Evolutionary conservation across 2,329 filamentous ascomycete species (phyloP).

Genomic region (Paramyrothecium roridum): DNA sequence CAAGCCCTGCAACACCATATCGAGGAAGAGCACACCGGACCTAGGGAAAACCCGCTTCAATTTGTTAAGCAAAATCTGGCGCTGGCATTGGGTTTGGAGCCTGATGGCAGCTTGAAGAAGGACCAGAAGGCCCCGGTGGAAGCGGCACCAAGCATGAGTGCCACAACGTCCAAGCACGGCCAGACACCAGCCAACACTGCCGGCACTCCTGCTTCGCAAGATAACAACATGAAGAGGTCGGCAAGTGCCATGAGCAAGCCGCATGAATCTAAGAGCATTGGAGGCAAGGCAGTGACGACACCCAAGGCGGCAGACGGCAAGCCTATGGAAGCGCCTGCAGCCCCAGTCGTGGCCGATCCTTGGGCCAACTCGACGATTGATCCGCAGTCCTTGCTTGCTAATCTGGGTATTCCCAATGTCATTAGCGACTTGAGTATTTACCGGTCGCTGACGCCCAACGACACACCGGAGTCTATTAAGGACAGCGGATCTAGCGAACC

Average conservation of each 20-base stretch:
- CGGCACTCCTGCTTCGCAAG: constrained; percentile 49
- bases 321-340: constrained; percentile 14
- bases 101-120: constrained; percentile 41
- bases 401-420: constrained; percentile 36
- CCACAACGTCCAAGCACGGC: constrained; percentile 43
- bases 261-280: constrained; percentile 25
- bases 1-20: constrained; percentile 51
- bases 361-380: constrained; percentile 48
- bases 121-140: constrained; percentile 21
- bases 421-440: constrained; percentile 53
- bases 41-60: constrained; percentile 50
- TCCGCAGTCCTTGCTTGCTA: constrained; percentile 37
- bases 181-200: constrained; percentile 41
- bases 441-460: constrained; percentile 55
- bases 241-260: constrained; percentile 41
- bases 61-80: constrained; percentile 50
- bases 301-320: constrained; percentile 26
- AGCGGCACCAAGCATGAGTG: constrained; percentile 32
- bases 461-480: constrained; percentile 63
- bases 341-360: constrained; percentile 14
- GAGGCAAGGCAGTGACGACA: constrained; percentile 22
- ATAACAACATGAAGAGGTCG: constrained; percentile 48
- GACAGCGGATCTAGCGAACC: constrained; percentile 58
- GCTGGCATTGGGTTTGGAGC: constrained; percentile 46
- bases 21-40: constrained; percentile 58